Evolutionary conservation across 1,284 basidiomycete species (phyloP), one percentile per base, ranked within the genome.

Genomic region (Earliella scabrosa): DNA sequence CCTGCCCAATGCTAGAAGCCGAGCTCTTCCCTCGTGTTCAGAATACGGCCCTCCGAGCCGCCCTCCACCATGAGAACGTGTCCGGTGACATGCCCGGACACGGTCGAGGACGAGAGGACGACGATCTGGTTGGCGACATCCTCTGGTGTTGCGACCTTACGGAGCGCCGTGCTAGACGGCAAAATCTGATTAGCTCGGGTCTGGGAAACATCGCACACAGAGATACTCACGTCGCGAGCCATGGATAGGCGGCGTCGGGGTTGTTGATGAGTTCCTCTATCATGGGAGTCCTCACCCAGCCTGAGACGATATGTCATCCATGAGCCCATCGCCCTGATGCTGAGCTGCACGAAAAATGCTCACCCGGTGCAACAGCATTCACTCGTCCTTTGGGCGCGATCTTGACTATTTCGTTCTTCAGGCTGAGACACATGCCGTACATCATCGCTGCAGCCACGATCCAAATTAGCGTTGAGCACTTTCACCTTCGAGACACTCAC

Each of bases 371-470:
- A 20, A 92, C 77, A 47, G 78, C 78, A 61, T 92, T 92, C n/a
- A 90, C 88, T 14, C 90, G 77, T 0, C 80, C 90, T 46, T 70
- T 76, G 0, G 88, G 87, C 0, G 87, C 88, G 59, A 90, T 84
- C 69, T 83, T 82, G 27, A 92, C 88, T 53, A 92, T 91, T 70
- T 92, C 90, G 67, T 91, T 92, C 72, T 92, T 91, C 59, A 92
- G 75, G 2, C 84, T 79, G 58, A 86, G 73, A 1, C 83, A 82
- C 36, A 92, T 69, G 1, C 89, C 90, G 58, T 89, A 86, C 86
- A 90, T 90, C 75, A 92, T 78, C 1, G 83, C 89, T 83, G 36
- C 14, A 23, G 18, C n/a, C n/a, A n/a, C n/a, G n/a, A n/a, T n/a
- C n/a, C 21, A 34, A 13, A 65, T 34, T 11, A 55, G n/a, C n/a